A percentile compares a stretch with the other conserved stretches of the same genome.
Evolutionary conservation across 768 basidiomycete species (phyloP).

Genomic region (Dictyophora rubrovolvata): DNA sequence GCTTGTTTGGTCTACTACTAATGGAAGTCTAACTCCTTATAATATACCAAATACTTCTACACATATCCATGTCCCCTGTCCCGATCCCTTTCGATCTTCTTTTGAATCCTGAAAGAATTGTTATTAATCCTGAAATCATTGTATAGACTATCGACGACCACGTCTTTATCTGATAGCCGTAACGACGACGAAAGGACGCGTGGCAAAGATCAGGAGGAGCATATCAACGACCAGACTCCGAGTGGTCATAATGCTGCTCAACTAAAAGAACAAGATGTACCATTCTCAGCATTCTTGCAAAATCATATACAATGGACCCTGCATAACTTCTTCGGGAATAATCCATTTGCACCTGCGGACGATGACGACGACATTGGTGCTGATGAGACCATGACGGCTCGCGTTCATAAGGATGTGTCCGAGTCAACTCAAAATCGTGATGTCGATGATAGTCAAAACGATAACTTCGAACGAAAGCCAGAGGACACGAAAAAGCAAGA

Average conservation of each 20-base stretch:
- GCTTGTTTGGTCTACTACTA: background rate
- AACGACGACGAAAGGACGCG: background rate
- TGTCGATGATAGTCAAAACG: constrained; percentile 33
- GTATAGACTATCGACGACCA: too few species aligned
- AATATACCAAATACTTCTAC: too few species aligned
- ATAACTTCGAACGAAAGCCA: constrained; percentile 70
- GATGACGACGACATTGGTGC: background rate
- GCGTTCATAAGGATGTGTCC: background rate
- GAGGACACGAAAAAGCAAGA: constrained; percentile 16
- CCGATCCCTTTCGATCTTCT: too few species aligned
- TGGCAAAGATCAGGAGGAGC: background rate
- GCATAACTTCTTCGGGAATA: background rate
- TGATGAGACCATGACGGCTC: background rate
- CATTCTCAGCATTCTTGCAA: background rate
- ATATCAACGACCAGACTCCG: background rate
- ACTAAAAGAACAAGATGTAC: background rate
- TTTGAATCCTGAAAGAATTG: too few species aligned
- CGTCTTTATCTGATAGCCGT: too few species aligned
- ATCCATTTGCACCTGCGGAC: background rate
- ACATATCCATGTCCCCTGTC: too few species aligned
- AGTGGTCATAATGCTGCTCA: too few species aligned
- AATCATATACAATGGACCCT: background rate
- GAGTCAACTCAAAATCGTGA: background rate
- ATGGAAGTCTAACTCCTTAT: too few species aligned
- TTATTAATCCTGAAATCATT: too few species aligned